Conservation (phyloP, 371 early-diverging fungal genomes). For the Mortierella sp. region DNA sequence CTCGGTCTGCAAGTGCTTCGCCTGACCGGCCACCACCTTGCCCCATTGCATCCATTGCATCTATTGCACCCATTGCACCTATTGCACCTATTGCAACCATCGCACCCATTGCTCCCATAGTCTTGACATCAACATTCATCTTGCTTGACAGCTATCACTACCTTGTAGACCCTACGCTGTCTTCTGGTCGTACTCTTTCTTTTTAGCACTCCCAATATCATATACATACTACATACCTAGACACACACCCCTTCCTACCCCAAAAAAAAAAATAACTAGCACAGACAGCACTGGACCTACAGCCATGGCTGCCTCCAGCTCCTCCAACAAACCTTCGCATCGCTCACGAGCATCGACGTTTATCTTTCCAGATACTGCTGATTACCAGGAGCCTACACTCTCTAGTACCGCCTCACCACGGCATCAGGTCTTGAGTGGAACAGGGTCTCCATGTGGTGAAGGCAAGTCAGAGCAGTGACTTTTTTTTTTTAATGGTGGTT, state of each 20-base stretch:
- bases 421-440: conserved; percentile 47
- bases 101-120: no score
- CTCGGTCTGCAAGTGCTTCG: background rate
- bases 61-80: no score
- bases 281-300: no score
- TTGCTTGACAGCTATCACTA: background rate
- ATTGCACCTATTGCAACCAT: no score
- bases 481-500: background rate
- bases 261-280: background rate
- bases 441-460: conserved; percentile 51
- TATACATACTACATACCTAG: background rate
- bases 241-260: conserved; percentile 10
- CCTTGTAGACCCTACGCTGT: background rate
- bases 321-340: conserved; percentile 26
- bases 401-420: conserved; percentile 41
- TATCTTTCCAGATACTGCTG: conserved; percentile 42
- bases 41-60: no score
- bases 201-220: background rate
- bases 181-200: no score
- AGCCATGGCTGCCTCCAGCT: no score
- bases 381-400: conserved; percentile 33
- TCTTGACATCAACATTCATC: no score
- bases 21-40: no score
- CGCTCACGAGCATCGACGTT: conserved; percentile 43
- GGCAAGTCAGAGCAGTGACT: conserved; percentile 21